These are phyloP conservation scores for Xylariaceae sp. DNA, from an alignment of 2,329 filamentous ascomycete species.

Conservation along the genomic window DNA sequence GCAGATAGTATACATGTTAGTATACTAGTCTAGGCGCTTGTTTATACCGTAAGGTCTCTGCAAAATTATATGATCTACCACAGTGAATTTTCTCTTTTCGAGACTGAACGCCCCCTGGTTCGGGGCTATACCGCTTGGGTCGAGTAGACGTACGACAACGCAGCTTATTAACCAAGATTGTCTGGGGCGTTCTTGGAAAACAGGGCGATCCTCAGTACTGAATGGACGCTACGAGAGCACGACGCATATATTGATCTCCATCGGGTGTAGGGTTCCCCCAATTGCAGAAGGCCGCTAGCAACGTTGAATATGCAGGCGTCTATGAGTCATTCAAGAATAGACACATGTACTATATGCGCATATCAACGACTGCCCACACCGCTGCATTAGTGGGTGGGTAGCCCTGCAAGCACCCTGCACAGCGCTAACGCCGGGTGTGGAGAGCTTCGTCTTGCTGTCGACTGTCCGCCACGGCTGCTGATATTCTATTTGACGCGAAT, in stretches of 20 bases:
- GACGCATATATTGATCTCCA: slow-evolving; percentile 13
- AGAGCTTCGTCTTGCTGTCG: slow-evolving; percentile 1
- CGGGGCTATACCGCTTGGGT: slow-evolving; percentile 16
- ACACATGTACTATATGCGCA: slow-evolving; percentile 27
- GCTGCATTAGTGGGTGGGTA: slow-evolving; percentile 33
- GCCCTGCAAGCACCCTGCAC: slow-evolving; percentile 29
- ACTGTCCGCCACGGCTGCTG: not conserved
- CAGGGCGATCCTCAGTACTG: slow-evolving; percentile 29
- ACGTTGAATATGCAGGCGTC: slow-evolving; percentile 25
- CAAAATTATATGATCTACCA: slow-evolving; percentile 6
- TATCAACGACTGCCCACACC: not conserved
- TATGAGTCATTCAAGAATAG: slow-evolving; percentile 41
- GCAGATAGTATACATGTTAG: too few relatives aligned
- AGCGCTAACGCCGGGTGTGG: slow-evolving; percentile 32
- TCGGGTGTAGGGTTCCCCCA: slow-evolving; percentile 27
- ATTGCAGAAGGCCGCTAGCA: slow-evolving; percentile 11
- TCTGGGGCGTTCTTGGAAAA: slow-evolving; percentile 27
- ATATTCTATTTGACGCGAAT: slow-evolving; percentile 27
- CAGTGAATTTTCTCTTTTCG: not conserved
- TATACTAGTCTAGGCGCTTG: too few relatives aligned
- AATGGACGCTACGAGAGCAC: slow-evolving; percentile 27
- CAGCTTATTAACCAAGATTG: slow-evolving; percentile 31
- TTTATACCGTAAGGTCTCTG: too few relatives aligned
- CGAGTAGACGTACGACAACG: slow-evolving; percentile 19
- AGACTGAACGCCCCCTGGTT: slow-evolving; percentile 1